A percentile compares a stretch with the other conserved stretches of the same genome.
These are phyloP conservation scores for Aquilaria malaccensis DNA, from an alignment of 345 rosid species.

Conservation along the genomic window DNA sequence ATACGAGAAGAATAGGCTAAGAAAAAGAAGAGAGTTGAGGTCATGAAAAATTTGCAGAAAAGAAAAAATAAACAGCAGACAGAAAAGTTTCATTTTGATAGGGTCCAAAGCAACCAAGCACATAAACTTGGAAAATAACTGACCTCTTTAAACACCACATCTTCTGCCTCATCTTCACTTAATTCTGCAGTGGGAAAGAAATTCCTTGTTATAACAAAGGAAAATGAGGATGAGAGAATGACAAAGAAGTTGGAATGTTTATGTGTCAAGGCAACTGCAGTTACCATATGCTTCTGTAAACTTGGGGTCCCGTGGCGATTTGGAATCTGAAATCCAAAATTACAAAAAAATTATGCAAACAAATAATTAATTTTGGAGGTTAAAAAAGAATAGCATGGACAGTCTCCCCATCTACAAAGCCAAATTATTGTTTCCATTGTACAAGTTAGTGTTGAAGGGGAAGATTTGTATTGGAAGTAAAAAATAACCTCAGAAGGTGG, in stretches of 20 bases:
- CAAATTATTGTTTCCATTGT: no score
- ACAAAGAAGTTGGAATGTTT: not conserved
- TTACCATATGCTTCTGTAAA: slow-evolving; percentile 76
- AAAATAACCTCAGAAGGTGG: not conserved
- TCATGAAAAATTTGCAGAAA: no score
- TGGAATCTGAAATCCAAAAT: slow-evolving; percentile 46
- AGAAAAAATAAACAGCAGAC: no score
- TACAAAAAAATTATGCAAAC: not conserved
- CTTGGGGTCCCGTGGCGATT: slow-evolving; percentile 50
- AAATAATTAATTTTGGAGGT: not conserved
- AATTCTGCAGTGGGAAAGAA: slow-evolving; percentile 44
- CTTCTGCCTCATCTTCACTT: slow-evolving; percentile 73
- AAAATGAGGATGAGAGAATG: not conserved
- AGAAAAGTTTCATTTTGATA: no score
- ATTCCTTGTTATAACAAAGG: not conserved
- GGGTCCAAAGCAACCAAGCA: no score
- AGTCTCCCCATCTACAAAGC: no score
- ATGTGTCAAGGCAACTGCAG: slow-evolving; percentile 6
- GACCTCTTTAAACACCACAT: slow-evolving; percentile 87
- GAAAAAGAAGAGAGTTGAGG: no score
- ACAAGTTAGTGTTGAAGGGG: no score
- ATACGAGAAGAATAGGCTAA: no score
- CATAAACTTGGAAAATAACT: slow-evolving; percentile 1
- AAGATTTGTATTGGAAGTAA: not conserved
- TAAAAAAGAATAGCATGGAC: not conserved